Percentiles rank a stretch among this genome's conserved stretches.
phyloP scores from a whole-genome alignment of 495 filamentous ascomycete species.

The Lineolata rhizophorae region DNA sequence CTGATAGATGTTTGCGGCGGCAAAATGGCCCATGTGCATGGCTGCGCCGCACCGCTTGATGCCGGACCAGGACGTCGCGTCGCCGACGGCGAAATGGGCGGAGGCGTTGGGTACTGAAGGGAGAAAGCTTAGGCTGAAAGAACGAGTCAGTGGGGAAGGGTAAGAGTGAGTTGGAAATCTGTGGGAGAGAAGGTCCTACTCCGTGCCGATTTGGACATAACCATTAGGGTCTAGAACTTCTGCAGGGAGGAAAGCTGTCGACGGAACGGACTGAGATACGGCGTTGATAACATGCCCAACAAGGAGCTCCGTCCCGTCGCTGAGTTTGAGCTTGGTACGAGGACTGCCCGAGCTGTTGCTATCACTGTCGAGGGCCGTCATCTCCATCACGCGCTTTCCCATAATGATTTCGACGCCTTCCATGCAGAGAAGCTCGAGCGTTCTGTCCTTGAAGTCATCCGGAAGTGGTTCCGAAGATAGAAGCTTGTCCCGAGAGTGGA shows the following conservation, averaged over 20 bases:
- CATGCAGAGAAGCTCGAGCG: conserved; percentile 26
- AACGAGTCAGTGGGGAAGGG: neutral
- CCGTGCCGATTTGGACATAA: conserved; percentile 27
- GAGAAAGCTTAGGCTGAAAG: conserved; percentile 23
- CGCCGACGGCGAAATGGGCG: conserved; percentile 35
- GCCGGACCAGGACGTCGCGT: conserved; percentile 36
- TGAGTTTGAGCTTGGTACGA: conserved; percentile 25
- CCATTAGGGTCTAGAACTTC: conserved; percentile 28
- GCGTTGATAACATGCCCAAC: conserved; percentile 37
- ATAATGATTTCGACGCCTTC: conserved; percentile 34
- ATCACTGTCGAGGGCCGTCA: too few species aligned
- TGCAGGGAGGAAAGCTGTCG: conserved; percentile 29
- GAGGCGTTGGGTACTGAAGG: conserved; percentile 24
- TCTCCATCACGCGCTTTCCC: conserved; percentile 22
- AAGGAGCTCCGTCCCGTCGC: conserved; percentile 27
- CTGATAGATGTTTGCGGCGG: conserved; percentile 37
- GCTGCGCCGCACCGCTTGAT: conserved; percentile 51
- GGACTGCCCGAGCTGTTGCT: too few species aligned
- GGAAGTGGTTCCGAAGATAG: conserved; percentile 46
- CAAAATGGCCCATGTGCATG: conserved; percentile 41
- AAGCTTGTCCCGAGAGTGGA: conserved; percentile 41
- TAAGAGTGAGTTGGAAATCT: conserved; percentile 4
- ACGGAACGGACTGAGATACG: conserved; percentile 30
- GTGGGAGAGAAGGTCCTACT: conserved; percentile 12
- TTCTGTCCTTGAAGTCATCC: conserved; percentile 35